Evolutionary conservation across 148 eudicot species (phyloP).

Genomic region (Spergularia marina): DNA sequence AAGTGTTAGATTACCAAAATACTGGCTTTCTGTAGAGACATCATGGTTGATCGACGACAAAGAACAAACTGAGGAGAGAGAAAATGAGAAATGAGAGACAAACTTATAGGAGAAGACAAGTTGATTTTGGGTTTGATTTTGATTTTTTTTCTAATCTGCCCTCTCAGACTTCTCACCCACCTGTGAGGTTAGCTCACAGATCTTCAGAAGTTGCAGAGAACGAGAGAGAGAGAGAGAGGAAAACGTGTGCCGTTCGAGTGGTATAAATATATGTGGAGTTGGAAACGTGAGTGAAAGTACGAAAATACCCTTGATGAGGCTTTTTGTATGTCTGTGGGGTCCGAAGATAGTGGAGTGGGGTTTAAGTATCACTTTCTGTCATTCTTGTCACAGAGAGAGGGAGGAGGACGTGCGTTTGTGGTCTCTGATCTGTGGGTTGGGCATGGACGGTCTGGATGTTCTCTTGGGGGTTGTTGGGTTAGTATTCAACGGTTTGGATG

Average conservation of each 20-base stretch:
- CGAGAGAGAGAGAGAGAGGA: neutral
- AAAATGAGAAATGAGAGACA: neutral
- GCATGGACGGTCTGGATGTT: neutral
- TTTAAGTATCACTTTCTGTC: too few relatives aligned
- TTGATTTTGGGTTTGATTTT: neutral
- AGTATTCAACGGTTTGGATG: too few relatives aligned
- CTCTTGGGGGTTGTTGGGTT: neutral
- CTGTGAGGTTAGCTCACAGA: slow-evolving; percentile 19
- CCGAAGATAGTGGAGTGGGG: neutral
- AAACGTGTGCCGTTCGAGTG: neutral
- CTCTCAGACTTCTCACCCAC: slow-evolving; percentile 2
- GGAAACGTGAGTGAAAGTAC: neutral
- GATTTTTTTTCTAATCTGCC: neutral
- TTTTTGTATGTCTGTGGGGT: neutral
- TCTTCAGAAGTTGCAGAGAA: slow-evolving; percentile 5
- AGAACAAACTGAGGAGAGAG: too few relatives aligned
- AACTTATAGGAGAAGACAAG: neutral
- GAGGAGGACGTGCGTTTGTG: neutral
- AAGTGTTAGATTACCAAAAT: slow-evolving; percentile 48
- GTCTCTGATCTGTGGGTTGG: neutral
- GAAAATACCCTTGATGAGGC: neutral
- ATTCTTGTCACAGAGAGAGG: too few relatives aligned
- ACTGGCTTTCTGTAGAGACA: slow-evolving; percentile 51
- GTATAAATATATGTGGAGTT: slow-evolving; percentile 3
- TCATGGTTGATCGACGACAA: slow-evolving; percentile 37